Percentiles rank a stretch among this genome's conserved stretches.
phyloP scores from a whole-genome alignment of 106 monocot genomes.

The Acorus calamus region DNA sequence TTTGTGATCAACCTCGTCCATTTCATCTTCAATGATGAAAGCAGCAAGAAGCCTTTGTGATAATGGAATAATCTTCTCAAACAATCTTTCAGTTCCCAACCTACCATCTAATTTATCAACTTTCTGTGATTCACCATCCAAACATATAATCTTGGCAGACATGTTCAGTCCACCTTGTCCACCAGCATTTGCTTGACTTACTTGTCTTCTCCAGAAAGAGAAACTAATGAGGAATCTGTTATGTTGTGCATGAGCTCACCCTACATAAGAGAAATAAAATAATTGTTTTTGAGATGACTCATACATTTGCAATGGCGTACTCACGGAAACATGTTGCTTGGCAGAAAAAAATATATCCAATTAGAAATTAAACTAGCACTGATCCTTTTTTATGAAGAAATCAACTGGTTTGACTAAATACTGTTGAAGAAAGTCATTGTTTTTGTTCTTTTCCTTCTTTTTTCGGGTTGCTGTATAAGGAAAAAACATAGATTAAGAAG shows the following conservation, averaged over 20 bases:
- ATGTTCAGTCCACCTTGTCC: slow-evolving; percentile 6
- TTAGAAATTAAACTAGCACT: too few species aligned
- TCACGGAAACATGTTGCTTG: too few species aligned
- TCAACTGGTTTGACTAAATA: too few species aligned
- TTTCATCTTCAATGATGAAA: slow-evolving; percentile 59
- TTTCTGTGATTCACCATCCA: slow-evolving; percentile 8
- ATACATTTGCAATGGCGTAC: too few species aligned
- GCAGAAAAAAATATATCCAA: too few species aligned
- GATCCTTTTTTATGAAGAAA: too few species aligned
- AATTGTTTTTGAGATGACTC: too few species aligned
- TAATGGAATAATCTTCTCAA: slow-evolving; percentile 57
- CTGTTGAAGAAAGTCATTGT: too few species aligned
- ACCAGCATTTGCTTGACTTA: slow-evolving; percentile 9
- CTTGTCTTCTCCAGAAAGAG: slow-evolving; percentile 8
- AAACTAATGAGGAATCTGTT: slow-evolving; percentile 7
- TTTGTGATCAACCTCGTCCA: slow-evolving; percentile 19
- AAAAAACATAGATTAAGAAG: too few species aligned
- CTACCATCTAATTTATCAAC: slow-evolving; percentile 17
- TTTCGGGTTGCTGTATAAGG: too few species aligned
- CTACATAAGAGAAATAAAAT: slow-evolving; percentile 16
- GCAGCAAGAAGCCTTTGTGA: slow-evolving; percentile 86
- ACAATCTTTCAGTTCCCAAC: slow-evolving; percentile 34
- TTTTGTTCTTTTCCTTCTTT: too few species aligned
- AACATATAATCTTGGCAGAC: slow-evolving; percentile 6
- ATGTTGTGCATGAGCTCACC: slow-evolving; percentile 13